Percentiles rank a stretch among this genome's conserved stretches.
Evolutionary conservation across 768 basidiomycete species (phyloP).

Genomic region (Auricularia cornea): DNA sequence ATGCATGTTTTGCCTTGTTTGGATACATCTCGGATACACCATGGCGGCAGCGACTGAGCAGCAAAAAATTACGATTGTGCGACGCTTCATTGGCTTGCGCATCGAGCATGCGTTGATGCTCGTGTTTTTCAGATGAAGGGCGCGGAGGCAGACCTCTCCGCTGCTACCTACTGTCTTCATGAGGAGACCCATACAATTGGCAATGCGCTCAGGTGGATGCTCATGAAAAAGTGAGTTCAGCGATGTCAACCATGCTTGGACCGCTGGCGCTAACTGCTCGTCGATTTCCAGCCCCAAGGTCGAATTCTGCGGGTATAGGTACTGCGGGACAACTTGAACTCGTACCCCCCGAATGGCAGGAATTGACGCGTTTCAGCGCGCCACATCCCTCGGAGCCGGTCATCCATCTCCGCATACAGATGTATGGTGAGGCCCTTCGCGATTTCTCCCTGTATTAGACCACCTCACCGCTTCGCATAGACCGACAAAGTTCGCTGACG

Average conservation of each 20-base stretch:
- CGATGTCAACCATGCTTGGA: conserved; percentile 19
- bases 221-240: conserved; percentile 99
- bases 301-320: conserved; percentile 98
- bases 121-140: neutral
- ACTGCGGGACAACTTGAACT: conserved; percentile 14
- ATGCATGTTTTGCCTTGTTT: too few relatives aligned
- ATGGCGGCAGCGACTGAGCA: too few relatives aligned
- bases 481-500: conserved; percentile 76
- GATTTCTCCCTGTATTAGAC: too few relatives aligned
- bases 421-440: conserved; percentile 88
- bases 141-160: conserved; percentile 53
- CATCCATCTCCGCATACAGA: conserved; percentile 95
- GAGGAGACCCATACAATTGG: conserved; percentile 96
- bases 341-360: too few relatives aligned
- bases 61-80: too few relatives aligned
- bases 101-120: too few relatives aligned
- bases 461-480: too few relatives aligned
- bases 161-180: conserved; percentile 85
- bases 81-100: too few relatives aligned
- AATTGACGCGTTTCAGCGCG: too few relatives aligned
- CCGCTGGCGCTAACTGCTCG: neutral
- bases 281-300: conserved; percentile 68
- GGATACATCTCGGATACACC: too few relatives aligned
- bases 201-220: conserved; percentile 92
- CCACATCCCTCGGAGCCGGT: conserved; percentile 97